Evolutionary conservation across 352 stramenopile genomes (phyloP), one percentile per base, ranked within the genome.

Genomic region (Thraustotheca clavata): DNA sequence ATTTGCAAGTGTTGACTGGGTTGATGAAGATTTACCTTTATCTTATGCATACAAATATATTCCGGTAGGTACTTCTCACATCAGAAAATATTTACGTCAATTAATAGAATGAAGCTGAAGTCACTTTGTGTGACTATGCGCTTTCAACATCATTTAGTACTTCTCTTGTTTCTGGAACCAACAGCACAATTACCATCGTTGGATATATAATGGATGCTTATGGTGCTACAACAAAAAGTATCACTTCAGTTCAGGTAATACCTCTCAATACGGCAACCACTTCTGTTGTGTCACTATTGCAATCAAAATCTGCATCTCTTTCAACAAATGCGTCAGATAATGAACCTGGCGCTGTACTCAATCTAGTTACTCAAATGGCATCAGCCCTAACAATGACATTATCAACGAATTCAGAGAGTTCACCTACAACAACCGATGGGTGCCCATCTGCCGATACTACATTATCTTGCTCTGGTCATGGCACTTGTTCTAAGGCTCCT

Each of bases 41-140:
- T 75, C 75, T 39, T 89, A 86, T 68, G 80, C 75, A n/a, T 89
- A 83, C 68, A 80, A 76, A 59, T 89, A 89, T 59, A 89, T 89
- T 39, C 79, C 80, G 24, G 80, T 76, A 1, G 60, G 71, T 0
- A 69, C 77, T 0, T 83, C 73, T 43, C 82, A 73, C 0, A 72
- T 52, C 31, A 24, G 43, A 52, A 2, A 18, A 2, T 31, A 20
- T 24, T 26, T 24, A 3, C 2, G n/a, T 11, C 24, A 14, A 24
- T 11, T 3, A 31, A 18, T 26, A 11, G 1, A 18, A 73, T 29
- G 77, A 73, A 11, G 68, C 52, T 0, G 77, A 89, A 34, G 57
- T 87, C 35, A 76, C 80, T 2, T 62, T 89, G 39, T 73, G 76
- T 20, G 76, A 79, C 0, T 75, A 76, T 1, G 81, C 76, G 0